Evolutionary conservation across 2,329 filamentous ascomycete genomes (phyloP).

Genomic region (Aspergillus costaricaensis): DNA sequence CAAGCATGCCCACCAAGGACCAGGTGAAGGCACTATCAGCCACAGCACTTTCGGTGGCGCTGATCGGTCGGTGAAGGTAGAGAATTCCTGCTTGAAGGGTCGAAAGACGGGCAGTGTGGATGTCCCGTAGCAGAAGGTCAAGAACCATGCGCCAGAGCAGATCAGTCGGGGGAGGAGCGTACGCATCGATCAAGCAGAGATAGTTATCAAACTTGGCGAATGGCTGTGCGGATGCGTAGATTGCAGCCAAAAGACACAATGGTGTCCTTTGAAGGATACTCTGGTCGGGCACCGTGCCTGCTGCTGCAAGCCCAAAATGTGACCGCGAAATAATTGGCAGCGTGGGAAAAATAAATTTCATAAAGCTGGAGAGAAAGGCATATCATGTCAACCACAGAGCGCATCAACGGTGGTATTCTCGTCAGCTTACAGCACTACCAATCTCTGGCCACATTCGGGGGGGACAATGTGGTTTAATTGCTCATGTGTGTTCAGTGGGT

Average conservation of each 20-base stretch:
- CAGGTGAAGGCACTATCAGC: slow-evolving; percentile 39
- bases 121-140: slow-evolving; percentile 34
- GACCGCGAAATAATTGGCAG: neutral
- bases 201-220: slow-evolving; percentile 36
- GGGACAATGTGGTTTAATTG: too few species aligned
- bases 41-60: slow-evolving; percentile 25
- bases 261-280: slow-evolving; percentile 24
- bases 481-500: too few species aligned
- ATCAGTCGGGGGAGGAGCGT: slow-evolving; percentile 27
- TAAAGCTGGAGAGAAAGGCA: too few species aligned
- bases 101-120: slow-evolving; percentile 34
- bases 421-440: too few species aligned
- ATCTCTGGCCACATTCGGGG: too few species aligned
- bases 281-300: neutral
- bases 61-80: slow-evolving; percentile 32
- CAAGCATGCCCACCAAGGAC: slow-evolving; percentile 40
- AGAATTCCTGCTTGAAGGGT: slow-evolving; percentile 36
- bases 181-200: slow-evolving; percentile 32
- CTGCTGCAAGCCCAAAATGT: neutral
- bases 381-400: too few species aligned
- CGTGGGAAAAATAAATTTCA: too few species aligned
- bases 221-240: slow-evolving; percentile 37
- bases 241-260: slow-evolving; percentile 33
- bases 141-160: slow-evolving; percentile 35
- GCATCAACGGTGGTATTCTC: too few species aligned